Evolutionary conservation across 2,329 filamentous ascomycete genomes (phyloP).

Genomic region (Aspergillus japonicus): DNA sequence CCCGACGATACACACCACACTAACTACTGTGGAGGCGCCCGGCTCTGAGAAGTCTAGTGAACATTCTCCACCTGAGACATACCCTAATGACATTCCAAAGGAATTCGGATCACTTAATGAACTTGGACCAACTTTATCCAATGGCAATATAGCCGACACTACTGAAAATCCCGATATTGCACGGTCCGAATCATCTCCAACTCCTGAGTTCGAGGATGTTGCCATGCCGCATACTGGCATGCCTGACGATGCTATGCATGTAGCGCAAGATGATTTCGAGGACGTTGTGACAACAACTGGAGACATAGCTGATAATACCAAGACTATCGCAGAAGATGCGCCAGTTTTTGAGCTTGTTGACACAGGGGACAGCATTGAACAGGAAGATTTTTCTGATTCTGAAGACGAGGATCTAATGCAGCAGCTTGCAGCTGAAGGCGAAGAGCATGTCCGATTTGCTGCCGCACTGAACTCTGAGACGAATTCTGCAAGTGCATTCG

Average conservation of each 20-base stretch:
- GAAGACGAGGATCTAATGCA: slow-evolving; percentile 88
- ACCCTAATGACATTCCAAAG: not conserved
- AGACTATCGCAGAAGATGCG: not conserved
- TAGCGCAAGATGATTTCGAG: not conserved
- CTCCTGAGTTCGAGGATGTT: slow-evolving; percentile 26
- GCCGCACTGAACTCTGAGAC: slow-evolving; percentile 79
- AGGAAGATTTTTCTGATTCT: slow-evolving; percentile 74
- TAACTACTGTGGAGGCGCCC: not conserved
- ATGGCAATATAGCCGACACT: not conserved
- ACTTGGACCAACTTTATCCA: slow-evolving; percentile 15
- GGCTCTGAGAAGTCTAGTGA: not conserved
- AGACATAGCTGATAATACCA: slow-evolving; percentile 16
- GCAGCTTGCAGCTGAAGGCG: slow-evolving; percentile 83
- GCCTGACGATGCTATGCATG: not conserved
- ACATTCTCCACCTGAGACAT: not conserved
- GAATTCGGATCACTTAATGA: slow-evolving; percentile 19
- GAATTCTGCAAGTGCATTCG: slow-evolving; percentile 65
- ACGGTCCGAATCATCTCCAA: slow-evolving; percentile 34
- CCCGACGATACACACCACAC: not conserved
- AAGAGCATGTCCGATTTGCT: slow-evolving; percentile 91
- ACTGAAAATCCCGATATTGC: not conserved
- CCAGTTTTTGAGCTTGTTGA: not conserved
- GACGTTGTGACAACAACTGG: not conserved
- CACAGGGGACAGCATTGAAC: slow-evolving; percentile 32
- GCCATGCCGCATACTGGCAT: slow-evolving; percentile 13